phyloP scores from a whole-genome alignment of 2,329 filamentous ascomycete species.

The Aspergillus sp. region DNA sequence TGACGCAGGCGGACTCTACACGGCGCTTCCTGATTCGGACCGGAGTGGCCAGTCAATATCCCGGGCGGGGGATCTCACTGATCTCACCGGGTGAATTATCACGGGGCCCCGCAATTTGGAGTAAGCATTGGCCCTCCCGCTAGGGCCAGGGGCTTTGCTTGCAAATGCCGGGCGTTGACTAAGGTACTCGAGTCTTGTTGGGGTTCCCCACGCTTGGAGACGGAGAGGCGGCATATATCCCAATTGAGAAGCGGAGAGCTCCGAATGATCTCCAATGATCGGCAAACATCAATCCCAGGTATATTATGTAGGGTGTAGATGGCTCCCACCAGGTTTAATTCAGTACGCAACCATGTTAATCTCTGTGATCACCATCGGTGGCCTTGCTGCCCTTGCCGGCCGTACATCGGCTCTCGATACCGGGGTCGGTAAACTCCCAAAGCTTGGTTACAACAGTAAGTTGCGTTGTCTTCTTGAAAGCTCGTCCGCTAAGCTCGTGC shows the following conservation, averaged over 20 bases:
- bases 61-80: too few relatives aligned
- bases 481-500: neutral
- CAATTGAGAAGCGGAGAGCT: neutral
- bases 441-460: slow-evolving; percentile 1
- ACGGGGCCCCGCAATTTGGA: too few relatives aligned
- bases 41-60: neutral
- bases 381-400: neutral
- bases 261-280: neutral
- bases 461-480: neutral
- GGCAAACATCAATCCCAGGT: neutral
- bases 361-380: neutral
- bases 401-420: neutral
- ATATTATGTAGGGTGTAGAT: neutral
- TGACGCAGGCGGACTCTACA: neutral
- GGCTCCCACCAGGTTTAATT: neutral
- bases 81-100: neutral
- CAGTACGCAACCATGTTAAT: neutral
- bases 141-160: too few relatives aligned
- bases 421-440: slow-evolving; percentile 2
- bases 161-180: neutral
- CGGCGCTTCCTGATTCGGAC: neutral
- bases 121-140: too few relatives aligned
- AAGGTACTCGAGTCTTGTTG: neutral
- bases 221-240: neutral
- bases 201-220: neutral